Evolutionary conservation across 2,329 filamentous ascomycete genomes (phyloP).

Genomic region (Aspergillus piperis): DNA sequence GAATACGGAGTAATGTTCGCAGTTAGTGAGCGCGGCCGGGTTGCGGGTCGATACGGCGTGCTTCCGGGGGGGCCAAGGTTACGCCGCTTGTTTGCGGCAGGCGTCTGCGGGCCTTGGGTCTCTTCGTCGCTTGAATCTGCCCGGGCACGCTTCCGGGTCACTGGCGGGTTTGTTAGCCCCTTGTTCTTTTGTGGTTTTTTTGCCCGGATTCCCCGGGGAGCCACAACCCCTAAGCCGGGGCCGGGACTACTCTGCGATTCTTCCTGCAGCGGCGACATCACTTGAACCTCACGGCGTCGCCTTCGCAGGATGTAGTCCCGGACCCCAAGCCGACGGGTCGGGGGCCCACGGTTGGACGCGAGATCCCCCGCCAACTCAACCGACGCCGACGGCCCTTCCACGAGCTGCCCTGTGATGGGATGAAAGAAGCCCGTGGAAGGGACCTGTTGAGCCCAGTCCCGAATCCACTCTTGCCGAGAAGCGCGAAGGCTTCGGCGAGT

Average conservation of each 20-base stretch:
- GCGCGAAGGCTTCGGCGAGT: not conserved
- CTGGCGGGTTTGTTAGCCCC: conserved; percentile 19
- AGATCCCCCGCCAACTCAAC: conserved; percentile 18
- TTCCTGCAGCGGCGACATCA: conserved; percentile 22
- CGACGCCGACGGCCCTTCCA: conserved; percentile 16
- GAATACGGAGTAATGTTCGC: conserved; percentile 27
- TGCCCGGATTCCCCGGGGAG: conserved; percentile 13
- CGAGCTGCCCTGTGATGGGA: conserved; percentile 6
- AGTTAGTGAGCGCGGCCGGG: conserved; percentile 21
- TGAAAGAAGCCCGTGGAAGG: conserved; percentile 9
- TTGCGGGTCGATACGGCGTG: conserved; percentile 23
- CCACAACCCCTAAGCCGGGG: conserved; percentile 10
- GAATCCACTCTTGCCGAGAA: not conserved
- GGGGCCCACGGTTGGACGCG: conserved; percentile 12
- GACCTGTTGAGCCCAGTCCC: conserved; percentile 10
- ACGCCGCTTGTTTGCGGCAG: conserved; percentile 25
- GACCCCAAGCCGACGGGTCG: conserved; percentile 13
- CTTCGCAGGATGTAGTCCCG: not conserved
- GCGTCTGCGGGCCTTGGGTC: conserved; percentile 13
- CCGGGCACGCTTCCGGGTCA: conserved; percentile 24
- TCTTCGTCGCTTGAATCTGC: conserved; percentile 15
- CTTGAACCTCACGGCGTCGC: not conserved
- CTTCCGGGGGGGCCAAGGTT: conserved; percentile 26
- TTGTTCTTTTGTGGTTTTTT: conserved; percentile 1
- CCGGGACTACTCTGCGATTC: conserved; percentile 11